Percentiles rank a stretch among this genome's conserved stretches.
Conservation (phyloP, 129 eudicot species). For the Lonicera japonica region DNA sequence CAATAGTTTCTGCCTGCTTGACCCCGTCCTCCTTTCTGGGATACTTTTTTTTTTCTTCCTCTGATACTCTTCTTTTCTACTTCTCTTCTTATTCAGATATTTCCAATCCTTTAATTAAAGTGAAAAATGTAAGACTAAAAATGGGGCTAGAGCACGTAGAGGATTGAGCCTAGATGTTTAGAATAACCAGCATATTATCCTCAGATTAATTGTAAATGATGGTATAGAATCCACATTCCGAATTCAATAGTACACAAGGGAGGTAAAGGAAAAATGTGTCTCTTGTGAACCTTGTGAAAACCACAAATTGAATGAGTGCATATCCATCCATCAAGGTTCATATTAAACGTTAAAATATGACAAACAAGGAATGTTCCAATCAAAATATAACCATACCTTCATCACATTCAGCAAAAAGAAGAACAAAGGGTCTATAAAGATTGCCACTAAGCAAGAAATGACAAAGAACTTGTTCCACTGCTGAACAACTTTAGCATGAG, state of each 20-base stretch:
- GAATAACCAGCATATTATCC: neutral
- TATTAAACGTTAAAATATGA: neutral
- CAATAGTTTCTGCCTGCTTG: neutral
- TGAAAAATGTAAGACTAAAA: neutral
- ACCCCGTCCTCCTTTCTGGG: neutral
- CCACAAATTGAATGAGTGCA: neutral
- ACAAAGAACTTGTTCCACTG: constrained; percentile 73
- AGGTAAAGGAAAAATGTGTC: neutral
- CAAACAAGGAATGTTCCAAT: neutral
- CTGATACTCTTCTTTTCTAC: neutral
- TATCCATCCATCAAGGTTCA: neutral
- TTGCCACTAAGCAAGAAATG: constrained; percentile 51
- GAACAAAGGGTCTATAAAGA: constrained; percentile 81
- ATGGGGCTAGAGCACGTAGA: constrained; percentile 1
- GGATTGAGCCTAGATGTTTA: neutral
- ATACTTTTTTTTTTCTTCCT: neutral
- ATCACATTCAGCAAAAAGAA: constrained; percentile 45
- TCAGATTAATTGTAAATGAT: neutral
- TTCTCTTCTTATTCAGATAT: neutral
- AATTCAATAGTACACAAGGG: no score
- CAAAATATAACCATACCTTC: constrained; percentile 32
- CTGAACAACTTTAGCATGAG: constrained; percentile 65
- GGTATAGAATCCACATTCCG: neutral
- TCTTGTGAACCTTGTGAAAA: neutral
- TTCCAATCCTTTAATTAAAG: neutral